Conservation (phyloP, 1,139 yeast genomes). For the Diutina ranongensis region DNA sequence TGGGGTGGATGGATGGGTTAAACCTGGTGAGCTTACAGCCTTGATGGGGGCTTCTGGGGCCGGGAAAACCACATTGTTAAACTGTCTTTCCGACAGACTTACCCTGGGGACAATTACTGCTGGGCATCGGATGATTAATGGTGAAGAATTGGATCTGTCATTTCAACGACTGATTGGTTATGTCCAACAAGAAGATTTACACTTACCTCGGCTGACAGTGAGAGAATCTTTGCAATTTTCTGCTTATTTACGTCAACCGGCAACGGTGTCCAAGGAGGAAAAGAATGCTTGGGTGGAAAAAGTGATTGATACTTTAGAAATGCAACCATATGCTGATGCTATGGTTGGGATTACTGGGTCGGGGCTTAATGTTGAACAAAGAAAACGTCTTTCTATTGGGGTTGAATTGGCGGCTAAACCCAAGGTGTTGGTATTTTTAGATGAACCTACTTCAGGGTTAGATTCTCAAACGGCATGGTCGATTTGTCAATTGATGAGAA, state of each 20-base stretch:
- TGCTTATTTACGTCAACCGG: conserved; percentile 66
- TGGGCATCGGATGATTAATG: conserved; percentile 71
- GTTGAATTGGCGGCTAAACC: conserved; percentile 88
- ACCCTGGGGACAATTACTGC: conserved; percentile 62
- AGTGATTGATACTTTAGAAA: conserved; percentile 56
- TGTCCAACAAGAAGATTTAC: conserved; percentile 77
- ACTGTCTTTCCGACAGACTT: conserved; percentile 67
- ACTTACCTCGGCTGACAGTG: conserved; percentile 60
- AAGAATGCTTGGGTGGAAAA: conserved; percentile 64
- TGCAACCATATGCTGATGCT: conserved; percentile 68
- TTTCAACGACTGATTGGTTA: conserved; percentile 78
- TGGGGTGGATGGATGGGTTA: conserved; percentile 76
- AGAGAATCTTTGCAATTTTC: conserved; percentile 67
- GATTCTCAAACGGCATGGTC: conserved; percentile 94
- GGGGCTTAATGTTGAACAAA: conserved; percentile 71
- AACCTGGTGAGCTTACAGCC: conserved; percentile 38
- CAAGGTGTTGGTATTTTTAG: conserved; percentile 64
- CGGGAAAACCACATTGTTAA: conserved; percentile 67
- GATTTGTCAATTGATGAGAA: conserved; percentile 63
- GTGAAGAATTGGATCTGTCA: conserved; percentile 52
- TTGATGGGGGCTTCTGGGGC: conserved; percentile 88
- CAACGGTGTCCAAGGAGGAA: conserved; percentile 38
- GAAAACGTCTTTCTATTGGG: conserved; percentile 76
- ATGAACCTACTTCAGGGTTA: conserved; percentile 89
- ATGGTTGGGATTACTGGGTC: conserved; percentile 77